Conservation (phyloP, 805 yeast species). For the Monosporozyma aquatica region DNA sequence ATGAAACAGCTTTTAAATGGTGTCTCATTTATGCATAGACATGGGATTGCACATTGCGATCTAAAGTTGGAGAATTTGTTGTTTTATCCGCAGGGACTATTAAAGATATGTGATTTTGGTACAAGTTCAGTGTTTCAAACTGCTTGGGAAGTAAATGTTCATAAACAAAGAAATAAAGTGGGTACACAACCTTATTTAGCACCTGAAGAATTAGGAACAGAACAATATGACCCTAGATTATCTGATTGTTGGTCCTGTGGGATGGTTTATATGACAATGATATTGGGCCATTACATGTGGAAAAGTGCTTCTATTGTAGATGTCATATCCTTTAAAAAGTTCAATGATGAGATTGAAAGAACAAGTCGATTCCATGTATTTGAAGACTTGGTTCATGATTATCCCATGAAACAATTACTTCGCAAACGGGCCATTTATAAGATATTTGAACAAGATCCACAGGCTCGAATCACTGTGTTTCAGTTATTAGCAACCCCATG, state of each 20-base stretch:
- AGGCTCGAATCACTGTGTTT: conserved; percentile 41
- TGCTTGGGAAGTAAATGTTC: conserved; percentile 74
- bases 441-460: conserved; percentile 50
- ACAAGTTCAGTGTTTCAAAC: conserved; percentile 72
- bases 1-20: conserved; percentile 80
- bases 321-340: conserved; percentile 38
- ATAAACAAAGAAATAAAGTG: conserved; percentile 64
- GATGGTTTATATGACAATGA: conserved; percentile 85
- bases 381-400: conserved; percentile 42
- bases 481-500: conserved; percentile 51
- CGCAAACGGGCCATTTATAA: conserved; percentile 45
- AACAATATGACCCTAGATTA: conserved; percentile 70
- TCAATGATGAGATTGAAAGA: conserved; percentile 36
- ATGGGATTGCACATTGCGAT: conserved; percentile 90
- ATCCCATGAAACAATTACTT: conserved; percentile 29
- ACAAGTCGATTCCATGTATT: conserved; percentile 38
- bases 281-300: conserved; percentile 94
- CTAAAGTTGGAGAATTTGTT: conserved; percentile 89
- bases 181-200: conserved; percentile 89
- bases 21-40: conserved; percentile 78
- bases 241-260: conserved; percentile 93
- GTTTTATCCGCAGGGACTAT: conserved; percentile 58
- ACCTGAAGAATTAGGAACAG: conserved; percentile 65
- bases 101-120: conserved; percentile 86
- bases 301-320: too few species aligned